Evolutionary conservation across 2,329 filamentous ascomycete species (phyloP), one percentile per base, ranked within the genome.

Genomic region (Exophiala xenobiotica): DNA sequence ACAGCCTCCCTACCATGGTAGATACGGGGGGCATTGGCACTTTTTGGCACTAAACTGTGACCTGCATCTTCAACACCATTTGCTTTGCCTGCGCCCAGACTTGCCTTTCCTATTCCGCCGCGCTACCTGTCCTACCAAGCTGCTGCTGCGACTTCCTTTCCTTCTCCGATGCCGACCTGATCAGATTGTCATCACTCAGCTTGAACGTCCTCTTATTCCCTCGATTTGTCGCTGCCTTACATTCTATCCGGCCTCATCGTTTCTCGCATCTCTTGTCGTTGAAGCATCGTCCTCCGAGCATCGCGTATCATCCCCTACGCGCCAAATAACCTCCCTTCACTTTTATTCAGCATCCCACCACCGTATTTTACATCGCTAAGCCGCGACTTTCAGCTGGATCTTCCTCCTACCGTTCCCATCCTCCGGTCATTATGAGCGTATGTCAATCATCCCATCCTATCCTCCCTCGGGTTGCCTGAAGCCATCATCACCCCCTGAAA

Each of bases 401-500:
- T 27, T 45, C 27, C 41, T 48, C 41, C 29, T 41, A 31, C n/a
- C 43, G 19, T 24, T 41, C 9, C 38, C 35, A 42, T 42, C 33
- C 35, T 49, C 19, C 43, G 9, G 33, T 39, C 49, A 57, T 51
- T 53, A 59, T 59, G 56, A 57, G 53, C 52, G 56, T 59, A 57
- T 12, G 56, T 54, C 16, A 11, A 26, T 35, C 12, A 14, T 18
- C 11, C n/a, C 33, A 45, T 22, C 16, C 16, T 18, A 16, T 35
- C 24, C 37, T n/a, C 20, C 3, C 9, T 16, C 20, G 14, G 19
- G 48, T 37, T 11, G 38, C 33, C 46, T 18, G 18, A 40, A 6
- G 22, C 9, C 40, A 11, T 27, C 16, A 5, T 39, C 11, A 37
- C 6, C 44, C 23, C 49, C 41, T 53, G 46, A 52, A 29, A 39